Conservation (phyloP, 345 rosid species). For the Dovyalis caffra region DNA sequence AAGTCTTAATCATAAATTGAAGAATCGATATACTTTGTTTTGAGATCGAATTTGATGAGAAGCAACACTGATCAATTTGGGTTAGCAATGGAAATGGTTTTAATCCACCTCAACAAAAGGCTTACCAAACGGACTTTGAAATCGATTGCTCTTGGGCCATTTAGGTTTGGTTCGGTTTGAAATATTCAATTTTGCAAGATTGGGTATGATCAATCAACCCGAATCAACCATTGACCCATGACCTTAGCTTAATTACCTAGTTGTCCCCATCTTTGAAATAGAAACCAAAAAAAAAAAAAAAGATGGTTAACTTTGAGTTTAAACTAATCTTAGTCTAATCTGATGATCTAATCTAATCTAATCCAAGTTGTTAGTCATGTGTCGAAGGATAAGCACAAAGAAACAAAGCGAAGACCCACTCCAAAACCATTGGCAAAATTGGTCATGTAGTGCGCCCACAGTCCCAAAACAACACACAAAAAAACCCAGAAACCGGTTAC, state of each 20-base stretch:
- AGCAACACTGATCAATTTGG: no score
- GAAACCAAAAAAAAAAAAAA: no score
- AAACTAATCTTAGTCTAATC: background rate
- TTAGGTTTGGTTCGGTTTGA: no score
- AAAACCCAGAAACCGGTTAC: constrained; percentile 46
- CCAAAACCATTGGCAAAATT: constrained; percentile 43
- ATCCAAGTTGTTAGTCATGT: constrained; percentile 2
- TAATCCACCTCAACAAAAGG: no score
- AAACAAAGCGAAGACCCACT: background rate
- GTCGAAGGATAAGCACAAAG: constrained; percentile 27
- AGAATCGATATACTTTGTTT: no score
- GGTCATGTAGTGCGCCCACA: constrained; percentile 43
- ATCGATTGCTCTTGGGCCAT: no score
- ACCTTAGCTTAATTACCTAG: background rate
- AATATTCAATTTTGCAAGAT: no score
- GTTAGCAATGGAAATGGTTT: no score
- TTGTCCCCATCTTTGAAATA: no score
- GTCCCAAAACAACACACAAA: constrained; percentile 14
- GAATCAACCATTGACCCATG: background rate
- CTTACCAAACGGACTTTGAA: no score
- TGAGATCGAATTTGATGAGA: no score
- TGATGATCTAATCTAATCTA: background rate
- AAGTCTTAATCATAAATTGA: no score
- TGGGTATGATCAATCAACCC: background rate
- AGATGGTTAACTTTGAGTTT: background rate